These are phyloP conservation scores for Raddia guianensis DNA, from an alignment of 176 grass and related monocot species.

Conservation along the genomic window DNA sequence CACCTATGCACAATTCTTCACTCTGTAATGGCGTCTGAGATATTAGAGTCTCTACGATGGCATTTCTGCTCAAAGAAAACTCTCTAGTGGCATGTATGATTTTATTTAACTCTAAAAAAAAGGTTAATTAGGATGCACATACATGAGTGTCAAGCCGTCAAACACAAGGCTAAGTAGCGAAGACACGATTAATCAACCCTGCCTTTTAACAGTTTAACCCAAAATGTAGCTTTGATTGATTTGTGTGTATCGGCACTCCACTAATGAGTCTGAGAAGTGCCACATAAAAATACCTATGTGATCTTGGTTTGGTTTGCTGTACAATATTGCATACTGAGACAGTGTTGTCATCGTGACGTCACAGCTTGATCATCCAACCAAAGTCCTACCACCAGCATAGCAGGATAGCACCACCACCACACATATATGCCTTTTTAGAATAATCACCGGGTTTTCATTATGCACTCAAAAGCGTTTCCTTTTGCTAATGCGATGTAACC, in stretches of 20 bases:
- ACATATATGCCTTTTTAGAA: constrained; percentile 17
- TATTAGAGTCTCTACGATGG: too few relatives aligned
- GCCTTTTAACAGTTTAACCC: constrained; percentile 19
- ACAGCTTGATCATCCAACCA: constrained; percentile 38
- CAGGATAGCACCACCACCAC: background rate
- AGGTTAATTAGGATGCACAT: constrained; percentile 17
- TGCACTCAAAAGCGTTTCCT: constrained; percentile 37
- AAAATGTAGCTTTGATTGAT: background rate
- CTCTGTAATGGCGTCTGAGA: too few relatives aligned
- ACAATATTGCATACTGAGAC: background rate
- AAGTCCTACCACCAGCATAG: constrained; percentile 39
- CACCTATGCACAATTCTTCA: too few relatives aligned
- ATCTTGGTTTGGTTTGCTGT: background rate
- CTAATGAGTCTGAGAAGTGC: constrained; percentile 1
- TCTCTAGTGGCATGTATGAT: too few relatives aligned
- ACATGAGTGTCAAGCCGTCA: constrained; percentile 20
- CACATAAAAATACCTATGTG: background rate
- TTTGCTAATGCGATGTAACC: constrained; percentile 54
- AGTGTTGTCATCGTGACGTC: constrained; percentile 16
- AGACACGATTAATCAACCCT: background rate
- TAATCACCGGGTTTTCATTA: constrained; percentile 42
- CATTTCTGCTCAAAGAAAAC: too few relatives aligned
- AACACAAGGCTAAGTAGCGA: background rate
- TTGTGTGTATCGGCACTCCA: background rate
- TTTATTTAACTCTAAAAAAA: background rate